Base-by-base conservation (phyloP, 108 stramenopile species). In the Mediolabrus comicus region DNA sequence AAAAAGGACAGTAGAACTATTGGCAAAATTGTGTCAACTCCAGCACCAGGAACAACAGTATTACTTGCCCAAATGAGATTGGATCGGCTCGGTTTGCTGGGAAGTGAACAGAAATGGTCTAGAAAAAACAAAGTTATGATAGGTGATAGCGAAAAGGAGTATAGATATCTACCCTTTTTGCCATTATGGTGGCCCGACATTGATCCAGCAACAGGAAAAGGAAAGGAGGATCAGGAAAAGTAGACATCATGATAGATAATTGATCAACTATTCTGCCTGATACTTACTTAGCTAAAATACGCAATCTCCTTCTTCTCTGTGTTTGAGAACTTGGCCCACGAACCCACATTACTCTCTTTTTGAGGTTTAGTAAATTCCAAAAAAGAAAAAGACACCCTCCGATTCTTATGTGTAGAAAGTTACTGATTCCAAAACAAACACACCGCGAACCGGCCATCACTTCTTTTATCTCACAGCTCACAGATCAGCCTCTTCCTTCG, bases 151-250 rank as follows among this genome's bases (percentile, higher is more conserved):
- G 53, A 29, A 0, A 81, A 72, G 24, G 85, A 89, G 57, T 82
- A 80, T 49, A 77, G 93, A 32, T 94, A 81, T 79, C 76, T 94
- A 39, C 93, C 93, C 2, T 94, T 90, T 73, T 52, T 90, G 34
- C 93, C 93, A 49, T 65, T 92, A 0, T 94, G 93, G 93, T 94
- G 90, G 90, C 93, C 93, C 1, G 74, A 76, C n/a, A 77, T 94
- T 57, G 93, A 91, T 62, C 53, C 62, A 19, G 59, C 78, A 16
- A 88, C 83, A 28, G 93, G 93, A 25, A 94, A 94, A 53, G 88
- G 84, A 26, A 85, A 85, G 34, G 68, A 43, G 4, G 60, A 68
- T 0, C 54, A 60, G 9, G 46, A 43, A 3, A 34, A 61, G 19
- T 38, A 0, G n/a, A n/a, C n/a, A n/a, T n/a, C n/a, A n/a, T n/a